Evolutionary conservation across 768 basidiomycete species (phyloP), one percentile per base, ranked within the genome.

Genomic region (Lenzites betulinus): DNA sequence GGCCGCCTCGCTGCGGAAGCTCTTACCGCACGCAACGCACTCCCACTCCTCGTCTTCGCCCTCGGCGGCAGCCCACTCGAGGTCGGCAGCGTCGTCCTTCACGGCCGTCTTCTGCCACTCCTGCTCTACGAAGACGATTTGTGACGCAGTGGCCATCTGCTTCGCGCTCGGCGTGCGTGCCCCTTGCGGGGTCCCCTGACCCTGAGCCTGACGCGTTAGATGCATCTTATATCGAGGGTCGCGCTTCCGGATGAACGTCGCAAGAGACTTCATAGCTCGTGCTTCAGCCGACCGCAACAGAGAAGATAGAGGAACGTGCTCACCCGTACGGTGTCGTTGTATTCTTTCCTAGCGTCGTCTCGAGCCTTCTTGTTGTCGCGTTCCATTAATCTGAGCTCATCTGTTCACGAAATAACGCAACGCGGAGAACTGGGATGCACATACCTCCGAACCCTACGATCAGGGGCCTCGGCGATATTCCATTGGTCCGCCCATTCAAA

Each of bases 351-450:
- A 7, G 90, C 89, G 39, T 93, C 90, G 28, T 97, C 93, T 15
- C 95, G 82, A 2, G 86, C 85, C 70, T 95, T 95, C 74, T 91
- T 93, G 74, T 99, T 98, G 65, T 98, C 97, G 67, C 88, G 92
- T 71, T 98, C 97, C 90, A 98, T 95, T 47, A 93, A 69, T 66
- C 92, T 93, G 12, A 7, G 41, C n/a, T n/a, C 48, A 33, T 41
- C 46, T 22, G 49, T 18, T n/a, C 18, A 20, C 18, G 6, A 25
- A 62, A 64, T n/a, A 44, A 58, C 22, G 26, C 22, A 28, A 11
- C 53, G 9, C 22, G 35, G 5, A 30, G 43, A 15, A 22, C 23
- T 33, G 30, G 30, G 4, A n/a, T 20, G 16, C 5, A 66, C 78
- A 30, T 59, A 89, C 86, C 97, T 83, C 68, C 94, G 81, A 41